These are phyloP conservation scores for Salvia sclarea DNA, from an alignment of 305 asterid genomes.

Conservation along the genomic window DNA sequence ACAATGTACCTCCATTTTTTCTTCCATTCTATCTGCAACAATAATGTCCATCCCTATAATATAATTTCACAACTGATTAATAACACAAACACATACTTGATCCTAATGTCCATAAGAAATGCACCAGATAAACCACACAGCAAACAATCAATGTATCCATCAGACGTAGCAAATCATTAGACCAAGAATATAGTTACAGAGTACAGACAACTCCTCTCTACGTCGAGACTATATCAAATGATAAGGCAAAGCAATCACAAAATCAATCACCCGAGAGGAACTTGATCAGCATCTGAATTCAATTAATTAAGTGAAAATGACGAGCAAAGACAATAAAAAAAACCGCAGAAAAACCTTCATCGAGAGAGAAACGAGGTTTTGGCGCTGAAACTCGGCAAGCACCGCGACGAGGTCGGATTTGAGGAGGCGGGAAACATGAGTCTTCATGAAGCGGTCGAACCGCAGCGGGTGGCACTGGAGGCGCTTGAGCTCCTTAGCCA, in stretches of 20 bases:
- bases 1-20: background rate
- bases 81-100: background rate
- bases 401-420: constrained; percentile 86
- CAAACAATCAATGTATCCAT: background rate
- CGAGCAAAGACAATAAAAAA: background rate
- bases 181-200: background rate
- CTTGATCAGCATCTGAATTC: background rate
- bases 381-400: constrained; percentile 94
- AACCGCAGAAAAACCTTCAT: too few species aligned
- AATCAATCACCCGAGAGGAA: constrained; percentile 6
- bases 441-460: constrained; percentile 70
- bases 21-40: too few species aligned
- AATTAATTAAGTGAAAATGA: background rate
- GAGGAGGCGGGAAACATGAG: constrained; percentile 81
- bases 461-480: constrained; percentile 59
- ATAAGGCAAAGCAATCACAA: background rate
- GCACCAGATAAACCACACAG: constrained; percentile 4
- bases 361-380: constrained; percentile 69
- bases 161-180: background rate
- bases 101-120: background rate
- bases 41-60: background rate
- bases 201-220: background rate
- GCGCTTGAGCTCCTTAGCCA: constrained; percentile 89
- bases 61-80: background rate
- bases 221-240: background rate